Base-by-base conservation (phyloP, 2,329 filamentous ascomycete genomes). In the Mycosphaerella arachidis region DNA sequence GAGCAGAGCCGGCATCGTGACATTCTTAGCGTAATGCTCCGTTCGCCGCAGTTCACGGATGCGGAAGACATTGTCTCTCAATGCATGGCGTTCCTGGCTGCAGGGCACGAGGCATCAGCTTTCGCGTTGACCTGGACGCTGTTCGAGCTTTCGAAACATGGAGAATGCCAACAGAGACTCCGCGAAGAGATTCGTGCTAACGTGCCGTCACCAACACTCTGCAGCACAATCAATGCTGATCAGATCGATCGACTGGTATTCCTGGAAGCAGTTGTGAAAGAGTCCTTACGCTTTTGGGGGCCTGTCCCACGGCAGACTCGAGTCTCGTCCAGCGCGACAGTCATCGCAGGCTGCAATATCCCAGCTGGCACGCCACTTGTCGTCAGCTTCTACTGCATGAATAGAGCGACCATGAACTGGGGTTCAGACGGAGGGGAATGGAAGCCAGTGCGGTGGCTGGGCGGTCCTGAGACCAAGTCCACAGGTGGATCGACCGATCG, bases 11-110 rank as follows among this genome's bases (percentile, higher is more conserved):
- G 24, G 24, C 24, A 48, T 20, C n/a, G 9, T 27, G 45, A 48
- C 45, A 12, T 48, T 18, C 45, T 48, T 16, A 48, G 16, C 24
- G 45, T 48, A 10, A 29, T 30, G 10, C 48, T 52, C 18, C 24
- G n/a, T 24, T 33, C 30, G n/a, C 29, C n/a, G n/a, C n/a, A 53
- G 12, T 94, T 94, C 75, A 83, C 77, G 12, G 89, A 94, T 62
- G 87, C 10, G 10, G 45, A 48, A 90, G 50, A 85, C 90, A 62
- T 95, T 18, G 83, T 91, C 43, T 43, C 53, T 31, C 70, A 53
- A 43, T 33, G 29, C 20, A 52, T 53, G 46, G 94, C 90, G 0
- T 93, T 94, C 77, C 82, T 95, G 4, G 88, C 87, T 0, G 91
- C 91, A 0, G 79, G 77, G 53, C 78, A 85, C 63, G 82, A 84